Percentiles rank a stretch among this genome's conserved stretches.
phyloP scores from a whole-genome alignment of 2,329 filamentous ascomycete species.

The Aureobasidium sp. region DNA sequence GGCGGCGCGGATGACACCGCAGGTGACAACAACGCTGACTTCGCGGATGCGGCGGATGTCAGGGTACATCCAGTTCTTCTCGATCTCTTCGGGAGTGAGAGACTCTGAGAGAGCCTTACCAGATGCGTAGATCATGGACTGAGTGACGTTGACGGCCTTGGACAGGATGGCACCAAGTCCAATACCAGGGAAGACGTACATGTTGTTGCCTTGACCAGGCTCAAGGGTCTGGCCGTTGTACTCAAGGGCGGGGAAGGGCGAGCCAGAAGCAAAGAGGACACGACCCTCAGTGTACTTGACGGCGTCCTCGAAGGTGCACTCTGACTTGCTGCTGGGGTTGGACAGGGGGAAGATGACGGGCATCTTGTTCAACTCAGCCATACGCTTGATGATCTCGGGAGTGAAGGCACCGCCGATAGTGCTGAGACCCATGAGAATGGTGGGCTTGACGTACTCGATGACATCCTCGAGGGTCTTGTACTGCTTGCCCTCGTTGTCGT shows the following conservation, averaged over 20 bases:
- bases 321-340: conserved; percentile 92
- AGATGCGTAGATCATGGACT: conserved; percentile 95
- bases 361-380: conserved; percentile 56
- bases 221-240: conserved; percentile 39
- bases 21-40: conserved; percentile 76
- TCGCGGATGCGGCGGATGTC: conserved; percentile 86
- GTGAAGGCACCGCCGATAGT: conserved; percentile 94
- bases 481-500: conserved; percentile 58
- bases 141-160: conserved; percentile 79
- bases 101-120: conserved; percentile 72
- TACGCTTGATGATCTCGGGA: conserved; percentile 65
- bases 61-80: conserved; percentile 82
- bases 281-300: conserved; percentile 84
- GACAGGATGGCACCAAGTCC: conserved; percentile 87
- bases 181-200: conserved; percentile 95
- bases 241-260: conserved; percentile 69
- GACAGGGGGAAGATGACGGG: conserved; percentile 82
- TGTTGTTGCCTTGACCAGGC: conserved; percentile 65
- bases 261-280: conserved; percentile 90
- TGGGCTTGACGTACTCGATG: conserved; percentile 90
- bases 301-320: conserved; percentile 95
- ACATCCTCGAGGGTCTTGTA: conserved; percentile 79
- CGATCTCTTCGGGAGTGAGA: conserved; percentile 73
- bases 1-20: conserved; percentile 88
- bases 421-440: conserved; percentile 86